phyloP scores from a whole-genome alignment of 2,329 filamentous ascomycete genomes.

The Fusarium citri region DNA sequence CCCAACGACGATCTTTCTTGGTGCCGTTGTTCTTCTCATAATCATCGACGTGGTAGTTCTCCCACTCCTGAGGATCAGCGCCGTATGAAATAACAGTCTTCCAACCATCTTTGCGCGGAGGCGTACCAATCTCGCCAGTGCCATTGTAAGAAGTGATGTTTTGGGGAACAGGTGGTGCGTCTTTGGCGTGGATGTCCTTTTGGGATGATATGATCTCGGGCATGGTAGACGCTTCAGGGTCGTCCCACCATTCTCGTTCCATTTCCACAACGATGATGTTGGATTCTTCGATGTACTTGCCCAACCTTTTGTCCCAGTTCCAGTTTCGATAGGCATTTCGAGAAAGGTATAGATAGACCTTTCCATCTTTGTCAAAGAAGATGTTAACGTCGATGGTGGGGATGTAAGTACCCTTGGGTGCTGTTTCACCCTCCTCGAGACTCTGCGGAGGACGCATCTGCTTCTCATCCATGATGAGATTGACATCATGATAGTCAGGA shows the following conservation, averaged over 20 bases:
- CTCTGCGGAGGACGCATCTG: constrained; percentile 51
- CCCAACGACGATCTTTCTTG: constrained; percentile 52
- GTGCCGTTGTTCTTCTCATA: constrained; percentile 50
- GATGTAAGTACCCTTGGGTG: constrained; percentile 52
- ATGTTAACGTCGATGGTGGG: constrained; percentile 60
- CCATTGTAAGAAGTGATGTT: constrained; percentile 52
- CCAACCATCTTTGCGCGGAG: constrained; percentile 53
- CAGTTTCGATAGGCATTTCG: constrained; percentile 53
- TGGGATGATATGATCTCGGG: constrained; percentile 49
- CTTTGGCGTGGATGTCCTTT: constrained; percentile 44
- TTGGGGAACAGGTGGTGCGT: constrained; percentile 43
- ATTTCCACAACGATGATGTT: constrained; percentile 54
- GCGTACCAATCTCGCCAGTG: constrained; percentile 50
- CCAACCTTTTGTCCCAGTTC: constrained; percentile 51
- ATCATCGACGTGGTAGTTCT: constrained; percentile 52
- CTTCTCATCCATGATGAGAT: constrained; percentile 53
- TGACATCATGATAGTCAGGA: constrained; percentile 52
- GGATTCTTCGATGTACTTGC: constrained; percentile 54
- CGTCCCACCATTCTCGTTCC: constrained; percentile 52
- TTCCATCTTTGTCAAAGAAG: constrained; percentile 56
- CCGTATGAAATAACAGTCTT: constrained; percentile 53
- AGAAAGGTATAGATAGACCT: constrained; percentile 52
- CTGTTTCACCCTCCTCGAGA: constrained; percentile 43
- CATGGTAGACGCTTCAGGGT: constrained; percentile 50
- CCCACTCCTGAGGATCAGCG: constrained; percentile 51